Base-by-base conservation (phyloP, 768 basidiomycete genomes). In the Rhodocollybia butyracea region DNA sequence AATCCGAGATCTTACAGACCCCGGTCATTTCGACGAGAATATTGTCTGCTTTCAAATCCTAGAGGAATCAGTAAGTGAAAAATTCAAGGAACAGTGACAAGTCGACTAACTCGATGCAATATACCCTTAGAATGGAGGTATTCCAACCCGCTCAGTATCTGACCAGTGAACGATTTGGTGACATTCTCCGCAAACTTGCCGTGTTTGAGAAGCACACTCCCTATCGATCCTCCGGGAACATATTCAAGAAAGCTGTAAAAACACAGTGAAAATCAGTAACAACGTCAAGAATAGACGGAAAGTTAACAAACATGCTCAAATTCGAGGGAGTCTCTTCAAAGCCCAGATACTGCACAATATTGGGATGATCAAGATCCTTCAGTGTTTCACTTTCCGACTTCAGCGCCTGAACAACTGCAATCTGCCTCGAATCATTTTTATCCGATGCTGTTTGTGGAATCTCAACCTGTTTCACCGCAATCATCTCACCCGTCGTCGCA, bases 391-490 rank as follows among this genome's bases (percentile, higher is more conserved):
- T 97, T 76, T 98, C 97, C 64, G 91, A 78, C 70, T 96, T 94
- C 59, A 98, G 73, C 1, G 95, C 94, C 62, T 94, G 89, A 57
- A 99, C 91, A 59, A 95, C 86, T 27, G 83, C 83, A 53, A 82
- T 75, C 63, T 96, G 94, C 30, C 94, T 82, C 17, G 82, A 79
- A 69, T 98, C 94, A 60, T 84, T 89, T 70, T 89, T 91, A 72
- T 99, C 97, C 64, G 90, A 93, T 17, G 86, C 84, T 7, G 94
- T 95, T 48, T 85, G 84, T 1, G 97, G 96, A 56, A 95, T 82
- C 68, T 98, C 97, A 45, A 99, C 97, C 71, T 98, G 97, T 72
- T 99, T 99, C 60, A 99, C 97, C 17, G 97, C 97, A 64, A 98
- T 94, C 92, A 98, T 96, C 72, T 98, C 95, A 55, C 94, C 94